These are phyloP conservation scores for Sarocladium strictum DNA, from an alignment of 2,329 filamentous ascomycete genomes.

Conservation along the genomic window DNA sequence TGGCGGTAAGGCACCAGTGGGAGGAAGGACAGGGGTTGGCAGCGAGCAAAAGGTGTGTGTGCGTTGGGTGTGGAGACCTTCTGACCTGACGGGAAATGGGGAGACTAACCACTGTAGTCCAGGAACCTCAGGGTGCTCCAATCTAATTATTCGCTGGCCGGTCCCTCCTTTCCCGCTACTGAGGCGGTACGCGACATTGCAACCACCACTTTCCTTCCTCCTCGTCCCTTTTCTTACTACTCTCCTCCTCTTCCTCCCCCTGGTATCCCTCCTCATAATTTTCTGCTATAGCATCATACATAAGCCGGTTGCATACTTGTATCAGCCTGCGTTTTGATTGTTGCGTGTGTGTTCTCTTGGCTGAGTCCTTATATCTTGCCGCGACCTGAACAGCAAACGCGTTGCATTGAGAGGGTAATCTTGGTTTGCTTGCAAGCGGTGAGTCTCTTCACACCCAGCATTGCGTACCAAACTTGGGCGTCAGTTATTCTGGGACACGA, in stretches of 20 bases:
- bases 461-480: neutral
- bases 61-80: neutral
- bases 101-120: neutral
- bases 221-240: neutral
- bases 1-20: too few species aligned
- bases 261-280: conserved; percentile 4
- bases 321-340: neutral
- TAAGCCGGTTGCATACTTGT: neutral
- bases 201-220: neutral
- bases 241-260: neutral
- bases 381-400: neutral
- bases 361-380: neutral
- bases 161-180: too few species aligned
- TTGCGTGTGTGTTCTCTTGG: neutral
- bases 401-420: neutral
- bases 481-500: too few species aligned
- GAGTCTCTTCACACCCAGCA: neutral
- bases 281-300: neutral
- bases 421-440: neutral
- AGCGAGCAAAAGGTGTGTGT: neutral
- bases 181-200: neutral
- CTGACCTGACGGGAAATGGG: neutral
- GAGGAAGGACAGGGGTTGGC: neutral
- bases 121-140: neutral
- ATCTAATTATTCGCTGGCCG: too few species aligned